Percentiles rank a stretch among this genome's conserved stretches.
phyloP scores from a whole-genome alignment of 495 filamentous ascomycete genomes.

The Ascodesmis nigricans region DNA sequence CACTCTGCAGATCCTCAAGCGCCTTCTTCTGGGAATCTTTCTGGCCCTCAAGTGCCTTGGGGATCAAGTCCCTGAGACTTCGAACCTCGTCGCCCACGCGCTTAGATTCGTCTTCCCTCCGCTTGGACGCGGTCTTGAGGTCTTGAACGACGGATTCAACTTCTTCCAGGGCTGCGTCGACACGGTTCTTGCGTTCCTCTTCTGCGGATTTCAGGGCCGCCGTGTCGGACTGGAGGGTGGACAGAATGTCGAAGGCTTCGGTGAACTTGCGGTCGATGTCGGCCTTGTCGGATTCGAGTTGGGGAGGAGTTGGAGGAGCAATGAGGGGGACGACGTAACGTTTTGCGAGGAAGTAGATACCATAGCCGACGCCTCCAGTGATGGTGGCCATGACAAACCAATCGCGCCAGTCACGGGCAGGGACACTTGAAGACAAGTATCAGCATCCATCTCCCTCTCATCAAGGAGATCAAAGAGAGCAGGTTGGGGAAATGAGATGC shows the following conservation, averaged over 20 bases:
- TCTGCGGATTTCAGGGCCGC: constrained; percentile 67
- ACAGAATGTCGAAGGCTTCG: constrained; percentile 71
- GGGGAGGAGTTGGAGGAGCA: constrained; percentile 76
- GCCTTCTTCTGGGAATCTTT: constrained; percentile 61
- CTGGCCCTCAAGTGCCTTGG: constrained; percentile 67
- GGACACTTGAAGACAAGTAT: constrained; percentile 24
- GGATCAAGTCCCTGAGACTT: constrained; percentile 59
- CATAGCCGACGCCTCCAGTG: constrained; percentile 39
- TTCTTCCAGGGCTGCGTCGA: constrained; percentile 63
- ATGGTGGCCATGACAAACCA: constrained; percentile 62
- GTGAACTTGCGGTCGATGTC: constrained; percentile 79
- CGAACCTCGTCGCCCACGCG: constrained; percentile 71
- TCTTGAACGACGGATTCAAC: constrained; percentile 63
- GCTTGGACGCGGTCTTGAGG: constrained; percentile 52
- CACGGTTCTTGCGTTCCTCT: constrained; percentile 55
- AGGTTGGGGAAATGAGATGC: not conserved
- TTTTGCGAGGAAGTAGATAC: constrained; percentile 55
- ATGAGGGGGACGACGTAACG: constrained; percentile 83
- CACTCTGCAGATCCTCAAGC: constrained; percentile 62
- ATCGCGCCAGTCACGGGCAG: constrained; percentile 85
- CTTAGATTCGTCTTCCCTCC: constrained; percentile 66
- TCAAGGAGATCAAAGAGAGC: not conserved
- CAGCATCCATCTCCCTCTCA: constrained; percentile 8
- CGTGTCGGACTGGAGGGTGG: constrained; percentile 79
- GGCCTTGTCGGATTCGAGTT: constrained; percentile 80